A percentile compares a stretch with the other conserved stretches of the same genome.
Conservation (phyloP, 2,329 filamentous ascomycete genomes). For the Cordyceps fumosorosea region DNA sequence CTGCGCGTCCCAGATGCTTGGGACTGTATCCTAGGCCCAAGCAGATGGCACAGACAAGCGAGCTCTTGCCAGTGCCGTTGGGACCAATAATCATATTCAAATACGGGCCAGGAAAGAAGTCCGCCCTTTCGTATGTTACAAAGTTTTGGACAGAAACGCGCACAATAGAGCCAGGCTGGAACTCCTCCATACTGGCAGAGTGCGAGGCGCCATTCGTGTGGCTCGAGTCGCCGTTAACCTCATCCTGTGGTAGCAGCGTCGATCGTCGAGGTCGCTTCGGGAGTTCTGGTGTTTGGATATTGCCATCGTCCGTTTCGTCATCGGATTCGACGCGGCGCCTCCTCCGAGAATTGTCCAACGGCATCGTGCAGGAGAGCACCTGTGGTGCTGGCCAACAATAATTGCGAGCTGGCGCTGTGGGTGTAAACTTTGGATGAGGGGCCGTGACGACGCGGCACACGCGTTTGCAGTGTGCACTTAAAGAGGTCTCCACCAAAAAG, state of each 20-base stretch:
- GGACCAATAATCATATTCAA: slow-evolving; percentile 98
- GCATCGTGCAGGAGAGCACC: slow-evolving; percentile 20
- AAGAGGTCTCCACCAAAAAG: slow-evolving; percentile 7
- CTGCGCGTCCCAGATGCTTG: slow-evolving; percentile 77
- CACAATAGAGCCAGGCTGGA: slow-evolving; percentile 77
- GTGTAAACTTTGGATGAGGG: not conserved
- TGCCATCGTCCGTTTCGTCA: slow-evolving; percentile 29
- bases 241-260: not conserved
- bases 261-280: slow-evolving; percentile 32
- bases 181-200: slow-evolving; percentile 27
- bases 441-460: slow-evolving; percentile 3
- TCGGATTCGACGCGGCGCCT: slow-evolving; percentile 38
- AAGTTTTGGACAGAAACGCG: slow-evolving; percentile 83
- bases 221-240: slow-evolving; percentile 10
- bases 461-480: slow-evolving; percentile 6
- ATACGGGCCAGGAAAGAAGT: slow-evolving; percentile 85
- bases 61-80: slow-evolving; percentile 98
- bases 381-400: not conserved
- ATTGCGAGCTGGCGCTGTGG: not conserved
- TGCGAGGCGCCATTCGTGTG: slow-evolving; percentile 14
- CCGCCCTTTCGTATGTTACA: slow-evolving; percentile 87
- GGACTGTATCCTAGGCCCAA: slow-evolving; percentile 81
- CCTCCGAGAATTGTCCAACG: slow-evolving; percentile 28
- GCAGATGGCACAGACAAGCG: slow-evolving; percentile 93
- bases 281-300: slow-evolving; percentile 22